Base-by-base conservation (phyloP, 78 protist genomes). In the Monosiga brevicollis region DNA sequence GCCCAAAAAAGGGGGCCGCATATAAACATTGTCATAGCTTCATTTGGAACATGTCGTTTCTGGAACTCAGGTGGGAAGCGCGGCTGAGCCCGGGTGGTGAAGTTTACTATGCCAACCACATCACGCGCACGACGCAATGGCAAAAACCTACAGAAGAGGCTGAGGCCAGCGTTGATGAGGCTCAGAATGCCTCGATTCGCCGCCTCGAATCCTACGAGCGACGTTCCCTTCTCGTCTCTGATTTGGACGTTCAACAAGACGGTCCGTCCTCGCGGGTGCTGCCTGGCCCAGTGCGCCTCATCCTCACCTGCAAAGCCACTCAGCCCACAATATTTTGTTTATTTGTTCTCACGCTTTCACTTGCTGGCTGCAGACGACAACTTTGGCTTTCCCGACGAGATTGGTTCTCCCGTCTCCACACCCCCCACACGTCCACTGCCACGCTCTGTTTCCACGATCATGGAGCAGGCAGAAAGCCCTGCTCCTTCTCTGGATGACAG, bases 21-120 rank as follows among this genome's bases (percentile, higher is more conserved):
- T 11, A 11, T 11, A 49, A 6, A 11, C 62, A 6, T 20, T 6
- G 29, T 49, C 62, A 49, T 32, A 32, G 36, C 73, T 9, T 26
- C 25, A 32, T 32, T 22, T 32, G 73, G 36, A 62, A n/a, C n/a
- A n/a, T n/a, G n/a, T n/a, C n/a, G n/a, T n/a, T n/a, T n/a, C n/a
- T n/a, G n/a, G n/a, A n/a, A n/a, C n/a, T n/a, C n/a, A n/a, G 90
- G 11, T 77, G 86, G 86, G 86, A 83, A 76, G n/a, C 29, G 34
- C 73, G 86, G 42, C 20, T 6, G 29, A 78, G 35, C 36, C 43
- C 25, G 39, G 36, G 40, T 6, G 86, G 86, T 3, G 42, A 55
- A 10, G 77, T 82, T 54, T 87, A 87, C 73, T 87, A 82, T 62
- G 83, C 82, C n/a, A 85, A 87, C 76, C 85, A 87, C 80, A 87